These are phyloP conservation scores for Fusarium sp. DNA, from an alignment of 2,329 filamentous ascomycete species.

Conservation along the genomic window DNA sequence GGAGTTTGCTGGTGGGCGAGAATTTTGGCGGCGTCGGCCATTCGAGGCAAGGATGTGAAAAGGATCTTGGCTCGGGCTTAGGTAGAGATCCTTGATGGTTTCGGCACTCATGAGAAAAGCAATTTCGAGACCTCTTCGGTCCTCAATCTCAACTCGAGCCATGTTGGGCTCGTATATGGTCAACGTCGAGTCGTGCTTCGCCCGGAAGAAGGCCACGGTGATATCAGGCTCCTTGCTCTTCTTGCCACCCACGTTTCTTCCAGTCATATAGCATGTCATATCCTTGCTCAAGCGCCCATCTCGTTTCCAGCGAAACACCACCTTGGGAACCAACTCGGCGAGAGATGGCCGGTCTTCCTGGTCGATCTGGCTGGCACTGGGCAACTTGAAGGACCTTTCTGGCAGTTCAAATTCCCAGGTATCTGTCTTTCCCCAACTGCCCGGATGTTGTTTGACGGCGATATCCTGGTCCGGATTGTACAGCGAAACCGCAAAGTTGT, in stretches of 20 bases:
- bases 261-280: conserved; percentile 87
- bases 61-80: conserved; percentile 73
- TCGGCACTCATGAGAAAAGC: conserved; percentile 74
- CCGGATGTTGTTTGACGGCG: conserved; percentile 74
- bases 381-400: conserved; percentile 82
- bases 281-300: conserved; percentile 89
- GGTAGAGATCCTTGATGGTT: conserved; percentile 73
- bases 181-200: conserved; percentile 71
- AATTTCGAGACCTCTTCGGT: conserved; percentile 91
- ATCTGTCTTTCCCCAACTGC: conserved; percentile 82
- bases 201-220: conserved; percentile 86
- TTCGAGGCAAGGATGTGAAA: conserved; percentile 74
- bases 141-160: conserved; percentile 89
- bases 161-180: conserved; percentile 96
- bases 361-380: conserved; percentile 82
- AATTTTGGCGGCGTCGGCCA: conserved; percentile 51
- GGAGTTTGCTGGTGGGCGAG: conserved; percentile 51
- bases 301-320: conserved; percentile 89
- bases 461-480: conserved; percentile 94
- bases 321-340: conserved; percentile 72
- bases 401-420: conserved; percentile 95
- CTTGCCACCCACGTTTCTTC: conserved; percentile 78
- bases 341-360: conserved; percentile 61
- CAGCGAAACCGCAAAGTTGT: conserved; percentile 83
- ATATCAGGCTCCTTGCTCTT: conserved; percentile 95